Evolutionary conservation across 2,329 filamentous ascomycete species (phyloP), one percentile per base, ranked within the genome.

Genomic region (Talaromyces sp.): DNA sequence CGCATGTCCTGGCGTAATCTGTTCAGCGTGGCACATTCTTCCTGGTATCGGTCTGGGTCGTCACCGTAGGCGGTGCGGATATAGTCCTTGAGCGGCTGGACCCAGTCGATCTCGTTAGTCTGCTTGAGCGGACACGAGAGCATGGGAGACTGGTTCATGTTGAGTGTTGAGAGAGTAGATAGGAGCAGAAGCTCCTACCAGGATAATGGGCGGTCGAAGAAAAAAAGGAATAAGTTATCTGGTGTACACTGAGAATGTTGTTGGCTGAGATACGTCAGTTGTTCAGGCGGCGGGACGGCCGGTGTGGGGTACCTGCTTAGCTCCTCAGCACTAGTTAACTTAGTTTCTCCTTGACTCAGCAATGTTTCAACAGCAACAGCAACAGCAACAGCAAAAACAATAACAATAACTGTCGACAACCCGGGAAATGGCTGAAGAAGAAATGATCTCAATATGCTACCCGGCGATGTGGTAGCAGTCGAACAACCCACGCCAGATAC

Each of bases 91-190:
- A 99, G 85, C 57, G 95, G 95, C 57, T 86, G 84, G 69, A 98
- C 85, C 95, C 95, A 99, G 85, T 99, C 95, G 76, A 99, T 96
- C 83, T 99, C 95, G 84, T 93, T 97, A 69, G 95, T 99, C 78
- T 88, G 86, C 81, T 89, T 98, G 74, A 97, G 86, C 76, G 94
- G 94, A 85, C 90, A 89, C 72, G 93, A 96, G 72, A 98, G 89
- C 94, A 98, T 98, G 68, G 93, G 93, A 70, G 92, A 89, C 82
- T 96, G 91, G 77, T 91, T 85, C 89, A 92, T 93, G 68, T 72
- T 80, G 74, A 68, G 70, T 67, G 66, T 69, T 31, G 3, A 31
- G 27, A 31, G 27, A 33, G 14, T 52, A 66, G 70, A 67, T 62
- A 72, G 75, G 75, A 76, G 75, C 75, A 63, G 69, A 68, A 71